Conservation (phyloP, 805 yeast species). For the Osmozyma mogii region DNA sequence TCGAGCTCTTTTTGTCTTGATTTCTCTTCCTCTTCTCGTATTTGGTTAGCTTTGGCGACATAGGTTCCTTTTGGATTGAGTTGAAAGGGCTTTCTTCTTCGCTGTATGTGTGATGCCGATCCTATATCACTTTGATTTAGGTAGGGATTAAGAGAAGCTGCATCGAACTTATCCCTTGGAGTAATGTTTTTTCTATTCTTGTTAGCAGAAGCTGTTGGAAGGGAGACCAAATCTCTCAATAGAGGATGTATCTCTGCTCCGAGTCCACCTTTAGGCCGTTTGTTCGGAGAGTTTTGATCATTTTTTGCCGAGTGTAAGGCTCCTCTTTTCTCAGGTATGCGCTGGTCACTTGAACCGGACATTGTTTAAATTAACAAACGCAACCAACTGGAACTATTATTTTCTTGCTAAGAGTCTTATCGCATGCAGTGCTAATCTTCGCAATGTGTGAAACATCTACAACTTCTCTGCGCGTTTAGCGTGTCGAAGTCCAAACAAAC, state of each 20-base stretch:
- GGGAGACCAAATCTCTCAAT: constrained; percentile 18
- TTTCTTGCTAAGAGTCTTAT: too few relatives aligned
- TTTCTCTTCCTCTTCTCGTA: constrained; percentile 35
- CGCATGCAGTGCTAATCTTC: too few relatives aligned
- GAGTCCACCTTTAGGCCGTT: constrained; percentile 18
- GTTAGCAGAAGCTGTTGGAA: constrained; percentile 19
- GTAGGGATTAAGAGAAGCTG: constrained; percentile 31
- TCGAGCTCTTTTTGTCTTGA: constrained; percentile 13
- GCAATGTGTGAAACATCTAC: too few relatives aligned
- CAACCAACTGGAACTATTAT: too few relatives aligned
- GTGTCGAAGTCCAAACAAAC: too few relatives aligned
- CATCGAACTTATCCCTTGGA: constrained; percentile 23
- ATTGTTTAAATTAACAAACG: too few relatives aligned
- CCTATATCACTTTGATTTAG: constrained; percentile 17
- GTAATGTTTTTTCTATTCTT: constrained; percentile 25
- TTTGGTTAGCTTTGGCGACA: constrained; percentile 43
- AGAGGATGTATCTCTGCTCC: constrained; percentile 32
- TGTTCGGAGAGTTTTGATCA: too few relatives aligned
- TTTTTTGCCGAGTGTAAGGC: too few relatives aligned
- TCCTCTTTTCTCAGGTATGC: too few relatives aligned
- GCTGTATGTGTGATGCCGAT: constrained; percentile 1
- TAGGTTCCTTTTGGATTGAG: constrained; percentile 62
- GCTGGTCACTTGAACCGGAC: too few relatives aligned
- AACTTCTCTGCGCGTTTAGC: too few relatives aligned
- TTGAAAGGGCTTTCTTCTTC: constrained; percentile 28